Base-by-base conservation (phyloP, 306 rosid species). In the Pterocarpus macrocarpus region DNA sequence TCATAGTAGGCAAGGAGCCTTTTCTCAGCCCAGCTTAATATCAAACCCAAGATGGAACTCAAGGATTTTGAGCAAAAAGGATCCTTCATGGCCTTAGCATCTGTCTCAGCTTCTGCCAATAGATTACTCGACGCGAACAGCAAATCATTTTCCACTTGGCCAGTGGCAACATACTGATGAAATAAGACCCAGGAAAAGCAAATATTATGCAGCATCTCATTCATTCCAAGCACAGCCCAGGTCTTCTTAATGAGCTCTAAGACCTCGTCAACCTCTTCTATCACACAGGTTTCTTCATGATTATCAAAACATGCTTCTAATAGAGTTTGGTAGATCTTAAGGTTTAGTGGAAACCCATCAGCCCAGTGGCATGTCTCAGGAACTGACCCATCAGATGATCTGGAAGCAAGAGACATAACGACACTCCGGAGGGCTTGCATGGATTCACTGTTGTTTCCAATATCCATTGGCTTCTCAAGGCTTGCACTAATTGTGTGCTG, bases 241-340 rank as follows among this genome's bases (percentile, higher is more conserved):
- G 98, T 91, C 77, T 90, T 91, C 93, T 94, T 94, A 47, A 90
- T 71, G 79, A 91, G 90, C 49, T 94, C 98, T 30, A 94, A 82
- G 66, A 90, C 92, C 72, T 94, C 94, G 76, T 94, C 98, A 82
- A 87, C 88, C 89, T 91, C 98, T 89, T 90, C 94, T 67, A 94
- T 89, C 49, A 91, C 86, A 32, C 73, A 75, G 3, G 87, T 87
- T 68, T 83, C 87, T 30, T 94, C 97, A 78, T 82, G 83, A 17
- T 86, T 84, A 82, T 90, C 97, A 81, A 94, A 94, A 82, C 97
- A 94, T 33, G 94, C 90, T 73, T 91, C 94, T 59, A 94, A 79
- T 30, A 94, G 90, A 73, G 85, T 80, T 83, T 90, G 93, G 80
- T 94, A 94, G 71, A 91, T 92, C 86, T 86, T 81, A 66, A 91